A percentile compares a stretch with the other conserved stretches of the same genome.
phyloP scores from a whole-genome alignment of 1,139 yeast species.

The Kurtzmaniella quercitrusa region DNA sequence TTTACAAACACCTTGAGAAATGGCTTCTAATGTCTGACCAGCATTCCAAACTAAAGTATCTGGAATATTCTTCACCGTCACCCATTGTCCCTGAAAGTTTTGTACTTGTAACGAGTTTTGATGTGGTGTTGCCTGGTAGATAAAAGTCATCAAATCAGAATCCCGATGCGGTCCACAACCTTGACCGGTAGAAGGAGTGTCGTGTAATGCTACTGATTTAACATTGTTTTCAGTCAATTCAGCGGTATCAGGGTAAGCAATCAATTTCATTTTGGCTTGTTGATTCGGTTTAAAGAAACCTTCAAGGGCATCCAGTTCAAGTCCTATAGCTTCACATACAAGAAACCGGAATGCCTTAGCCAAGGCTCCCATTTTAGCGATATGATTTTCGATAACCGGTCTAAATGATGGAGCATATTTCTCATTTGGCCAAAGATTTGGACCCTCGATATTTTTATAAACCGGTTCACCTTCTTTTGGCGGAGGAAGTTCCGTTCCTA shows the following conservation, averaged over 20 bases:
- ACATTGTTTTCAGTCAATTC: conserved; percentile 22
- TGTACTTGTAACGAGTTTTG: conserved; percentile 56
- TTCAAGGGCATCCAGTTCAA: conserved; percentile 42
- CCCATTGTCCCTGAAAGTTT: conserved; percentile 61
- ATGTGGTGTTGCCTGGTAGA: conserved; percentile 53
- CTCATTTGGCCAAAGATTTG: conserved; percentile 58
- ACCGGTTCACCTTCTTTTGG: conserved; percentile 25
- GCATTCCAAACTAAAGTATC: conserved; percentile 48
- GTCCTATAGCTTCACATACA: conserved; percentile 53
- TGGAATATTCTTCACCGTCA: conserved; percentile 43
- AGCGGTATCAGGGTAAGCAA: conserved; percentile 44
- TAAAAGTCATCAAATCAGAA: conserved; percentile 59
- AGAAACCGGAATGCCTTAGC: conserved; percentile 40
- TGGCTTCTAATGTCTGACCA: conserved; percentile 53
- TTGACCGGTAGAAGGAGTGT: conserved; percentile 35
- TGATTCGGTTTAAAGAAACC: conserved; percentile 48
- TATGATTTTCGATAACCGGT: conserved; percentile 40
- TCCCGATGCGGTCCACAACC: conserved; percentile 75
- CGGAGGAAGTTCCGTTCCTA: conserved; percentile 54
- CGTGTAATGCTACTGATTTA: conserved; percentile 29
- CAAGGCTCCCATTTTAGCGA: conserved; percentile 44
- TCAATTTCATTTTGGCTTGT: conserved; percentile 52
- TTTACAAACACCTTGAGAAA: conserved; percentile 50
- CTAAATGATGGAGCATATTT: conserved; percentile 47
- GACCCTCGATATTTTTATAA: conserved; percentile 60